Base-by-base conservation (phyloP, 2,329 filamentous ascomycete species). In the Mycosphaerella arachidis region DNA sequence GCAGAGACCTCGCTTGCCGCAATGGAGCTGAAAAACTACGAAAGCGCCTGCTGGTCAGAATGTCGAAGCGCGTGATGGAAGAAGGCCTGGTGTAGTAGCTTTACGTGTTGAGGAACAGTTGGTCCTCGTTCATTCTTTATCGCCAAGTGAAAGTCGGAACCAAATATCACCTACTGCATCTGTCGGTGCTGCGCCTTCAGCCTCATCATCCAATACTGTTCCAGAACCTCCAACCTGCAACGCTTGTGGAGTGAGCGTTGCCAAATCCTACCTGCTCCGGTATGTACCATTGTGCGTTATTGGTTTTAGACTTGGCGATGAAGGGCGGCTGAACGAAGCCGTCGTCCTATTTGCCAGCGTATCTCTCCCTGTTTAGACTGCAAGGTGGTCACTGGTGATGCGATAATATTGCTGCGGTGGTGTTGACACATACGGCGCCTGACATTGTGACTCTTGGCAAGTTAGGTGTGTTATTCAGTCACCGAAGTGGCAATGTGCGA, bases 11-110 rank as follows among this genome's bases (percentile, higher is more conserved):
- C 43, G 37, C 16, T 13, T 40, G 37, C 37, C 37, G 16, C 37
- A 40, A 40, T 40, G 37, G 16, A 40, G 37, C 37, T 40, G 37
- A 7, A 5, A 16, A n/a, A 40, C 37, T 40, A 40, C 29, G 37
- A 9, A 46, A 8, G 35, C 24, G 20, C 54, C 54, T 56, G 43
- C 54, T 46, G 54, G 43, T 20, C 54, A 56, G 43, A 40, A 56
- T 24, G 20, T 35, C 43, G 54, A 31, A 56, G 54, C 16, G 13
- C 6, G 16, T 6, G 16, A 13, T 13, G 16, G 16, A 13, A 13
- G 37, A 40, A 40, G 37, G 13, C 13, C 37, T 40, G n/a, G n/a
- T n/a, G n/a, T n/a, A 40, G 13, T 40, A n/a, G 37, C 10, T 40
- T 40, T 40, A 16, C 37, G 16, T 40, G 16, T 40, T 40, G 37